Percentiles rank a stretch among this genome's conserved stretches.
phyloP scores from a whole-genome alignment of 495 filamentous ascomycete species.

The Cercophora scortea region DNA sequence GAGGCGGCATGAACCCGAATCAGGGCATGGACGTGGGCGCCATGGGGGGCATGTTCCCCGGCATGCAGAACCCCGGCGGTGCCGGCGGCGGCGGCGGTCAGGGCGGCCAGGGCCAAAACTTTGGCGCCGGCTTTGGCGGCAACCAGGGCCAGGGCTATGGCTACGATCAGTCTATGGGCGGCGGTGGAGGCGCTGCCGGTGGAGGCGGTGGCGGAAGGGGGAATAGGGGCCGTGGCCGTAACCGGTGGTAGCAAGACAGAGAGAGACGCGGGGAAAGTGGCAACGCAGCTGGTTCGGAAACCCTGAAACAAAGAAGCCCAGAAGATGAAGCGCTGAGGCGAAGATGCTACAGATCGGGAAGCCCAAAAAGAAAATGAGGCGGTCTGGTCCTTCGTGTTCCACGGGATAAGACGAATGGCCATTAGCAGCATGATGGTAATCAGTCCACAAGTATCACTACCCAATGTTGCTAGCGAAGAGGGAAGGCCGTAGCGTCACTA shows the following conservation, averaged over 20 bases:
- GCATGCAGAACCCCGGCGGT: slow-evolving; percentile 34
- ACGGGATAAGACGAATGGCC: no score
- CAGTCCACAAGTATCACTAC: no score
- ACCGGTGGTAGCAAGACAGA: slow-evolving; percentile 14
- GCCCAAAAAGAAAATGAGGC: no score
- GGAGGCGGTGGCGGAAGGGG: slow-evolving; percentile 34
- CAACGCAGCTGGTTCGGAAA: no score
- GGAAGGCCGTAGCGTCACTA: no score
- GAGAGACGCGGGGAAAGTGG: no score
- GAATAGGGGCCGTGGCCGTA: slow-evolving; percentile 32
- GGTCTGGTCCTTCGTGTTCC: no score
- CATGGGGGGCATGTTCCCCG: slow-evolving; percentile 43
- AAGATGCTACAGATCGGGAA: no score
- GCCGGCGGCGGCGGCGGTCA: slow-evolving; percentile 34
- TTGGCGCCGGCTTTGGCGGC: slow-evolving; percentile 39
- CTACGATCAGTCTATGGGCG: slow-evolving; percentile 51
- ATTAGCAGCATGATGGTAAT: no score
- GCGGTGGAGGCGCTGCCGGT: slow-evolving; percentile 29
- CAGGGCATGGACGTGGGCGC: slow-evolving; percentile 47
- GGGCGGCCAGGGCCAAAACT: slow-evolving; percentile 39
- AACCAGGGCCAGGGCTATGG: slow-evolving; percentile 46
- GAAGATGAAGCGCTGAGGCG: no score
- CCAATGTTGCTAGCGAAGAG: no score
- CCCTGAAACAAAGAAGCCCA: no score
- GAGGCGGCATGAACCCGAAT: slow-evolving; percentile 69